These are phyloP conservation scores for Wickerhamiella dianesei DNA, from an alignment of 805 yeast species.

Conservation along the genomic window DNA sequence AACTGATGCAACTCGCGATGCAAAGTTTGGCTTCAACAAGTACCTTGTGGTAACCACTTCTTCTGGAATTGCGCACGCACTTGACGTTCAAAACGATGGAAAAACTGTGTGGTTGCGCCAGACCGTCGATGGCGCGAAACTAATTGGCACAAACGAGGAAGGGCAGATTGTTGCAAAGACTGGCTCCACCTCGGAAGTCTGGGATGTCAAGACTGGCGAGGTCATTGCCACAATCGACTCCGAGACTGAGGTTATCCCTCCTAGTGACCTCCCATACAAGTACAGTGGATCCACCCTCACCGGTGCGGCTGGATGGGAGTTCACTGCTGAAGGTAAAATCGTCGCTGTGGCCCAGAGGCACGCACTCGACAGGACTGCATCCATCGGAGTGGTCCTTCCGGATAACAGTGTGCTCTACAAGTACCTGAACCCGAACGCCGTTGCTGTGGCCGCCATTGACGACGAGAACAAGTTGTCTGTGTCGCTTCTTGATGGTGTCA, in stretches of 20 bases:
- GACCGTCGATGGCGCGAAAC: not conserved
- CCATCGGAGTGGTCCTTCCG: constrained; percentile 54
- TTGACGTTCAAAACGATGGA: constrained; percentile 17
- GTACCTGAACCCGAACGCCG: constrained; percentile 58
- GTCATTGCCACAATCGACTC: constrained; percentile 6
- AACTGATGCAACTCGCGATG: constrained; percentile 1
- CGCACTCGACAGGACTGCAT: constrained; percentile 33
- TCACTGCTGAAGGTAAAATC: constrained; percentile 19
- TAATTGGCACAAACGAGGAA: not conserved
- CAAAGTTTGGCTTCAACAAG: constrained; percentile 26
- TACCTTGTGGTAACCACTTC: constrained; percentile 21
- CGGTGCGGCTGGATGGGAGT: constrained; percentile 8
- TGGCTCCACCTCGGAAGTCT: not conserved
- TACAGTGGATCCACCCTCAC: not conserved
- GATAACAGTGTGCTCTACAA: constrained; percentile 70
- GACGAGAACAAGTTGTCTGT: constrained; percentile 28
- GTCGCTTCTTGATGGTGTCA: constrained; percentile 49
- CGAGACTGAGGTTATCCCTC: not conserved
- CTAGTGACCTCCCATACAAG: not conserved
- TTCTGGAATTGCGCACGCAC: constrained; percentile 21
- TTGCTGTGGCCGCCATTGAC: constrained; percentile 37
- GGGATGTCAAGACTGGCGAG: constrained; percentile 8
- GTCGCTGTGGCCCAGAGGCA: constrained; percentile 31
- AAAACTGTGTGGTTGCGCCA: constrained; percentile 13
- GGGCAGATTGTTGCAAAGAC: not conserved